Evolutionary conservation across 306 rosid species (phyloP).

Genomic region (Inga leiocalycina): DNA sequence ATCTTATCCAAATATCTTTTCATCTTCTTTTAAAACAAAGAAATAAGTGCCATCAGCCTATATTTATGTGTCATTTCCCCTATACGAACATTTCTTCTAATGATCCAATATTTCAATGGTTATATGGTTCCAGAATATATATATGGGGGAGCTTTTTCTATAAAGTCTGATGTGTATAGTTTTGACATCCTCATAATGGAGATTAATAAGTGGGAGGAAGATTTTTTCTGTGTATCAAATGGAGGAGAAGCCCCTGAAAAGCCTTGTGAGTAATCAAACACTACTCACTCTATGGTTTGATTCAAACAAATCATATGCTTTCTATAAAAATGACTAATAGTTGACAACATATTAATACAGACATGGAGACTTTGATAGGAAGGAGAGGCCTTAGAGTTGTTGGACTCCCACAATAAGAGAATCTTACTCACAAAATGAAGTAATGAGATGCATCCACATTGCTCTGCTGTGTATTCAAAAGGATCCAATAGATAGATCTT

Average conservation of each 20-base stretch:
- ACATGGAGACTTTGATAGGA: too few species aligned
- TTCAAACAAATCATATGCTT: background rate
- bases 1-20: background rate
- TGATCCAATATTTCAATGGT: constrained; percentile 10
- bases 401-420: too few species aligned
- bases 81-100: too few species aligned
- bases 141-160: constrained; percentile 22
- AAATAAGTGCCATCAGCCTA: background rate
- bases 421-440: too few species aligned
- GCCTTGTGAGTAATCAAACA: constrained; percentile 19
- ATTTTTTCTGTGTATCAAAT: constrained; percentile 25
- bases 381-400: too few species aligned
- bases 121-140: constrained; percentile 36
- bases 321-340: background rate
- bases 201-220: constrained; percentile 45
- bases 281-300: background rate
- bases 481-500: too few species aligned
- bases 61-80: background rate
- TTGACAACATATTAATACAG: too few species aligned
- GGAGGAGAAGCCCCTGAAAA: background rate
- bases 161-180: constrained; percentile 37
- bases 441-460: too few species aligned
- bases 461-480: too few species aligned
- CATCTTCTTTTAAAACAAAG: background rate
- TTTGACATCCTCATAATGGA: constrained; percentile 43